Conservation (phyloP, 2,329 filamentous ascomycete genomes). For the Fusarium gaditjirri region DNA sequence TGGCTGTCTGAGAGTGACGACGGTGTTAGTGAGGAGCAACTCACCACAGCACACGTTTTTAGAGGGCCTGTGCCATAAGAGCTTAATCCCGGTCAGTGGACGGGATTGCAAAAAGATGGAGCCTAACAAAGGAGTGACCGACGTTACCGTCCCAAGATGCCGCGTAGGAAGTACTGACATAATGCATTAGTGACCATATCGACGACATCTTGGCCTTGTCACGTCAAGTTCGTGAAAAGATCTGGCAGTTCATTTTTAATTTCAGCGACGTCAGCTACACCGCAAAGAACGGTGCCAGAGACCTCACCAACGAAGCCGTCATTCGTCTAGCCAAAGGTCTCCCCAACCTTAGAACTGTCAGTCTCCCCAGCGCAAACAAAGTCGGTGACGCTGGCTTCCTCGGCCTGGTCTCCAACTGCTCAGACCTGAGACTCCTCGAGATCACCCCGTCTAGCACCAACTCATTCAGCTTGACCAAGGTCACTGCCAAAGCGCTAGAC, state of each 20-base stretch:
- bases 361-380: fast-evolving
- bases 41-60: no score
- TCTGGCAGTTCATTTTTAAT: not conserved
- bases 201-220: not conserved
- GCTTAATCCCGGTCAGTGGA: not conserved
- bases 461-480: no score
- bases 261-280: not conserved
- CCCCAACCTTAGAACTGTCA: not conserved
- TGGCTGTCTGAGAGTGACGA: not conserved
- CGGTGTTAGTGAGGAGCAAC: no score
- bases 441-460: not conserved
- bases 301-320: not conserved
- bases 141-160: no score
- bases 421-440: not conserved
- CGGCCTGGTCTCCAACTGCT: not conserved
- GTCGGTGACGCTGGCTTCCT: not conserved
- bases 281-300: not conserved
- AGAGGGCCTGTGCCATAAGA: no score
- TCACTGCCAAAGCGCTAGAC: not conserved
- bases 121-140: not conserved
- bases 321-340: not conserved
- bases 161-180: not conserved
- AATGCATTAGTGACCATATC: not conserved
- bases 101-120: not conserved
- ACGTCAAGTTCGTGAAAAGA: not conserved